Evolutionary conservation across 805 yeast species (phyloP), one percentile per base, ranked within the genome.

Genomic region (Candida corydali): DNA sequence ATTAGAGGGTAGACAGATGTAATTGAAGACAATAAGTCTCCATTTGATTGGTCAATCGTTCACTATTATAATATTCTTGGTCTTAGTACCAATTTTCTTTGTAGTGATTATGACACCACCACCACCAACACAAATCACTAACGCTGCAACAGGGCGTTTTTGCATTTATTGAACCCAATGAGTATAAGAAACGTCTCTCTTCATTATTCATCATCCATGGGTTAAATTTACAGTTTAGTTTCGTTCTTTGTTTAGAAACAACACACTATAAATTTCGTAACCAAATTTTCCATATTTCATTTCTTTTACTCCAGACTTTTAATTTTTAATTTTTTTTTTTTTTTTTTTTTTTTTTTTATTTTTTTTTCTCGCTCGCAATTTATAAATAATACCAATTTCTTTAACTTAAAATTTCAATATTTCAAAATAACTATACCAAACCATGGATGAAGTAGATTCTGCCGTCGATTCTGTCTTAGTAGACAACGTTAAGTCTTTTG

Each of bases 401-500:
- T 22, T 20, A 9, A 20, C 9, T 20, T 24, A 5, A 14, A 12
- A 4, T 7, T 26, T 26, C 28, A 16, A 30, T 30, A 22, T 14
- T 20, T 3, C 12, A 5, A 8, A 14, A 15, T 17, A 22, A 3
- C 5, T 18, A n/a, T 22, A 4, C 17, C 9, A 24, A 15, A 39
- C 29, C 32, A 65, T 68, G 71, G 73, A 65, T 43, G 73, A 65
- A 52, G 64, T 59, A 19, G 75, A 67, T 42, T 62, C 69, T 46
- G 70, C 37, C 52, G 64, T 59, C 17, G 75, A 67, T 41, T 63
- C 69, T 46, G 70, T 40, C 14, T 57, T 76, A 35, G 73, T 80
- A 24, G 95, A 86, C 40, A 94, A 91, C 65, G 66, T 82, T 48
- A 87, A 89, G 55, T 86, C 96, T 1, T 78, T 91, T 49, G 81